Evolutionary conservation across 1,284 basidiomycete genomes (phyloP).

Genomic region (Naganishia cerealis): DNA sequence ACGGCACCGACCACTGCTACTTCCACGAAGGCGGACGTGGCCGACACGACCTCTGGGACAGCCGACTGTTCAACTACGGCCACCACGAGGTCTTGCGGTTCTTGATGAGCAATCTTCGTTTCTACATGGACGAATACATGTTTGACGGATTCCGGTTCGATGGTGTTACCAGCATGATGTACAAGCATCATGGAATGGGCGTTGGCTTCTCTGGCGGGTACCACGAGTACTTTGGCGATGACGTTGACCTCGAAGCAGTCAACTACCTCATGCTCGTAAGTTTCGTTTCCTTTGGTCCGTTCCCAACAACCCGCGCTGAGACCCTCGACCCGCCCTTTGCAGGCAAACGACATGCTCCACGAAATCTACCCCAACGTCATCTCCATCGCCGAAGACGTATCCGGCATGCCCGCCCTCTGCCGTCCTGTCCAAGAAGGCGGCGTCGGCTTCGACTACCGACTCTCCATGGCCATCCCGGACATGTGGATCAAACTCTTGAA

Average conservation of each 20-base stretch:
- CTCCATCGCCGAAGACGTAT: constrained; percentile 94
- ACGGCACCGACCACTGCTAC: constrained; percentile 93
- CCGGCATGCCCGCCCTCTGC: constrained; percentile 94
- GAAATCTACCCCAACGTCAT: constrained; percentile 73
- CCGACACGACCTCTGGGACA: constrained; percentile 92
- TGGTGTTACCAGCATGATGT: constrained; percentile 99
- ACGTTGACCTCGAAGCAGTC: constrained; percentile 82
- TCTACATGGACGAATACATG: constrained; percentile 90
- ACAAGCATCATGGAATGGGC: constrained; percentile 93
- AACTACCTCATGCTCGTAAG: constrained; percentile 94
- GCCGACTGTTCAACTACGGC: constrained; percentile 93
- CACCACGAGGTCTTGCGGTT: constrained; percentile 91
- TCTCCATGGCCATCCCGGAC: constrained; percentile 97
- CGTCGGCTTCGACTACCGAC: constrained; percentile 93
- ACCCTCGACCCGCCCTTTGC: neutral
- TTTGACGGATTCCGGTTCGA: constrained; percentile 99
- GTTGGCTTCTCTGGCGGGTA: constrained; percentile 94
- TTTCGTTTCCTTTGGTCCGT: constrained; percentile 32
- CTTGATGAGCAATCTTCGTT: constrained; percentile 89
- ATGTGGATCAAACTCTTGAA: constrained; percentile 99
- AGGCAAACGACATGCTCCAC: constrained; percentile 93
- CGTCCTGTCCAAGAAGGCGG: constrained; percentile 77
- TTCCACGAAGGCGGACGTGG: constrained; percentile 92
- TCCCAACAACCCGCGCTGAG: neutral
- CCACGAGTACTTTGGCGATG: constrained; percentile 91